A percentile compares a stretch with the other conserved stretches of the same genome.
These are phyloP conservation scores for Teratosphaeria viscida DNA, from an alignment of 2,329 filamentous ascomycete genomes.

Conservation along the genomic window DNA sequence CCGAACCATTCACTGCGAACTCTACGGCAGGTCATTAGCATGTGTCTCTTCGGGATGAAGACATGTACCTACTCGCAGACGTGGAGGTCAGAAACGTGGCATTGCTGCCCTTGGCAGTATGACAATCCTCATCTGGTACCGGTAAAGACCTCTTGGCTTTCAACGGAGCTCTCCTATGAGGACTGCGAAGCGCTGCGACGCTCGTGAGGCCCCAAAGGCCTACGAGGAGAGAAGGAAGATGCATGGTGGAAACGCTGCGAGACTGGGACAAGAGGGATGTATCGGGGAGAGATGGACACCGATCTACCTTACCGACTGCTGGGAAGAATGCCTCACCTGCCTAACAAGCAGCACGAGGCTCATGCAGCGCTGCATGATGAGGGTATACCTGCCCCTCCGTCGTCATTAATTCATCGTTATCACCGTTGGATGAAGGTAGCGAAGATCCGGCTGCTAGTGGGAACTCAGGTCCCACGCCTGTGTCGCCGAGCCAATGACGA, in stretches of 20 bases:
- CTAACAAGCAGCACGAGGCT: neutral
- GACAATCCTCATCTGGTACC: neutral
- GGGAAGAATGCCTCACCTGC: neutral
- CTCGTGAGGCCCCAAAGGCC: neutral
- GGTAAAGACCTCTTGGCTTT: neutral
- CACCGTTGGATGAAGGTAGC: neutral
- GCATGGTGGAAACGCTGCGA: neutral
- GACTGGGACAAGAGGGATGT: neutral
- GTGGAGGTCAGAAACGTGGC: slow-evolving; percentile 4
- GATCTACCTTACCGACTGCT: neutral
- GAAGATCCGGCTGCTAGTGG: neutral
- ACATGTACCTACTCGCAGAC: slow-evolving; percentile 1
- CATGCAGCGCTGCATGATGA: neutral
- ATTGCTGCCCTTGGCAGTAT: slow-evolving; percentile 1
- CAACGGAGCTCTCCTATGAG: slow-evolving; percentile 1
- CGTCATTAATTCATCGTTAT: neutral
- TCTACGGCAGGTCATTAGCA: neutral
- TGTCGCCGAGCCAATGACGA: neutral
- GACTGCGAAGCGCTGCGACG: slow-evolving; percentile 4
- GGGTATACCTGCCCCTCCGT: neutral
- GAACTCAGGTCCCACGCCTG: neutral
- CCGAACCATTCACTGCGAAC: slow-evolving; percentile 16
- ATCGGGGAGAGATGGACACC: neutral
- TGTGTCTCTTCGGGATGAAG: neutral
- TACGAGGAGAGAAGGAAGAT: neutral